Base-by-base conservation (phyloP, 768 basidiomycete genomes). In the Lenzites betulinus region DNA sequence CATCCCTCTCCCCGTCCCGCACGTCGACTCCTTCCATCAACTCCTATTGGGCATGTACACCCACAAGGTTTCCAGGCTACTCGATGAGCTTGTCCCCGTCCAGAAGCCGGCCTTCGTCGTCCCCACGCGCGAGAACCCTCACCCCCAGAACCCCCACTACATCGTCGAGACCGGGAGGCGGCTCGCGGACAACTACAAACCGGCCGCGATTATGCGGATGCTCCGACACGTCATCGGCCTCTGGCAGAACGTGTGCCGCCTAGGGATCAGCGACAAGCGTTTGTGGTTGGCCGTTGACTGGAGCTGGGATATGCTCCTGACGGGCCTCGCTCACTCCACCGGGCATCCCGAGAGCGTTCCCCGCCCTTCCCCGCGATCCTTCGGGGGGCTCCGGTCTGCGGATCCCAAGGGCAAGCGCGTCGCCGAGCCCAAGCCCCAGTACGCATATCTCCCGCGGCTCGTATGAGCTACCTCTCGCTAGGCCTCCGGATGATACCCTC, bases 11-110 rank as follows among this genome's bases (percentile, higher is more conserved):
- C 78, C 82, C 42, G 78, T 93, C 13, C 91, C 92, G 2, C 86
- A 88, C 1, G 84, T 89, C 0, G 79, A 82, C 2, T 83, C 89
- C 0, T 92, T 92, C 74, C 74, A 83, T 9, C 73, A 84, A 33
- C 77, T 93, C 9, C 84, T 85, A 64, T 71, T 77, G 0, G 92
- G 82, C 77, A 77, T 93, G 64, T 91, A 93, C 75, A 82, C 81
- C 26, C 85, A 88, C 68, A 81, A 83, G 62, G 76, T 86, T 26
- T 76, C 76, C 51, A 63, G 73, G n/a, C 80, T 93, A 55, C 77
- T 93, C 39, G 77, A 77, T 25, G 75, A 83, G 0, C 83, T 93
- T 51, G 77, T 93, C 63, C 90, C 90, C 23, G 67, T 58, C 74
- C 79, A 72, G 69, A 79, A 63, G 56, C 71, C 18, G 46, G 67